Evolutionary conservation across 495 filamentous ascomycete genomes (phyloP), one percentile per base, ranked within the genome.

Genomic region (Aspergillus panamensis): DNA sequence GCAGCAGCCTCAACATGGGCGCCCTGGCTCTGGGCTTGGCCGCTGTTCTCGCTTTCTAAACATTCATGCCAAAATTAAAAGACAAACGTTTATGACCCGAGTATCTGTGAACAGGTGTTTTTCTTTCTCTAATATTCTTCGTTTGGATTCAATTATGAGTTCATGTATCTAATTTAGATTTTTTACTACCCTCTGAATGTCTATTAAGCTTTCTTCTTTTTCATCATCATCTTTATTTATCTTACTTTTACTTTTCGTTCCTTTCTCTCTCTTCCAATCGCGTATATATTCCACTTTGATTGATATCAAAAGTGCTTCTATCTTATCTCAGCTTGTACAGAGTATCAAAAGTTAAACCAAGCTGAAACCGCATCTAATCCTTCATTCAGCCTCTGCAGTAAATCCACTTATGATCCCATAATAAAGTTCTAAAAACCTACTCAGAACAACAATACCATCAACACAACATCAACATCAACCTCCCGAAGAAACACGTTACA

Each of bases 31-130:
- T 73, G 29, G 81, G 69, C 69, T 54, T 74, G 35, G 59, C 68
- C 52, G 75, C 73, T 53, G 66, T 74, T 57, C 63, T 79, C 49
- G 73, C 73, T 51, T 68, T 79, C 59, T 79, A 78, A 73, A 43
- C 42, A 17, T 45, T 39, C 10, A 12, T n/a, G n/a, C n/a, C n/a
- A 39, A n/a, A 39, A n/a, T 13, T 13, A 39, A 39, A 3, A 39
- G 35, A 13, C 10, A 39, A 8, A 39, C 14, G 35, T 39, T 10
- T 8, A 39, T 39, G 35, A 39, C 35, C 35, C 14, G 10, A 39
- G 35, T 39, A 3, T 39, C 35, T 39, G 10, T 39, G 10, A 39
- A 25, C 2, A 25, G 25, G 25, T 25, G 25, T 39, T 39, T 10
- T 39, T n/a, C n/a, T 39, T 13, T 39, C 14, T n/a, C 35, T 8